Evolutionary conservation across 768 basidiomycete species (phyloP).

Genomic region (Xerocomellus dryophilus): DNA sequence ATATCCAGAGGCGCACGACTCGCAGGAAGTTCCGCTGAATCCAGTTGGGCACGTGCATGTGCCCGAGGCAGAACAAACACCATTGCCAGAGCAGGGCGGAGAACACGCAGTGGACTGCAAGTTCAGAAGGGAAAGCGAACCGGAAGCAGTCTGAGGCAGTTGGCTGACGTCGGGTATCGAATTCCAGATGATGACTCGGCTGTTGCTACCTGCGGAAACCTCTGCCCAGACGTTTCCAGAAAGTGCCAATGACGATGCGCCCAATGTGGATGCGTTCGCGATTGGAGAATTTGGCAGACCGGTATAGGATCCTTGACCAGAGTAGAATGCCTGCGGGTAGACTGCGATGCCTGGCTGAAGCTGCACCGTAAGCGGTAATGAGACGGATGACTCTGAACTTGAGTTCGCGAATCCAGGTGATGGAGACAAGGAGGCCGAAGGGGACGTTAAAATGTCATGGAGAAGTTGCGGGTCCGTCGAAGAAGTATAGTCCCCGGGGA

Average conservation of each 20-base stretch:
- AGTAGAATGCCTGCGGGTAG: slow-evolving; percentile 62
- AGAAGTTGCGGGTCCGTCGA: slow-evolving; percentile 71
- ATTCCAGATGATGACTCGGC: slow-evolving; percentile 73
- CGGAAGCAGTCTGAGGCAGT: slow-evolving; percentile 49
- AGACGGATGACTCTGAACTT: slow-evolving; percentile 40
- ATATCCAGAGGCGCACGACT: slow-evolving; percentile 68
- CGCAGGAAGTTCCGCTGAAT: slow-evolving; percentile 78
- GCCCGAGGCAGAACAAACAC: slow-evolving; percentile 68
- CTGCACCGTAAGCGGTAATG: slow-evolving; percentile 65
- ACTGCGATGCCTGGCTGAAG: slow-evolving; percentile 65
- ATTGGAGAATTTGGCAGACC: slow-evolving; percentile 50
- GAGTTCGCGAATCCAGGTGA: slow-evolving; percentile 64
- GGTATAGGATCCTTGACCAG: slow-evolving; percentile 61
- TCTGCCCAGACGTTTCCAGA: slow-evolving; percentile 68
- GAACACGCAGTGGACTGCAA: slow-evolving; percentile 75
- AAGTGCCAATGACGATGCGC: slow-evolving; percentile 62
- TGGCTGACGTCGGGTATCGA: slow-evolving; percentile 72
- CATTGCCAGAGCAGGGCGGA: slow-evolving; percentile 68
- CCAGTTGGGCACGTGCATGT: slow-evolving; percentile 70
- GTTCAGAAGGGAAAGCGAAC: slow-evolving; percentile 59
- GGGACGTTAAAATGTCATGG: slow-evolving; percentile 62
- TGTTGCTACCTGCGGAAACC: slow-evolving; percentile 51
- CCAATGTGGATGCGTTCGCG: slow-evolving; percentile 46
- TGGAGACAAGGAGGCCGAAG: slow-evolving; percentile 55
- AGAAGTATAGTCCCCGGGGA: slow-evolving; percentile 75